Conservation (phyloP, 805 yeast genomes). For the Myxozyma lipomycoides region DNA sequence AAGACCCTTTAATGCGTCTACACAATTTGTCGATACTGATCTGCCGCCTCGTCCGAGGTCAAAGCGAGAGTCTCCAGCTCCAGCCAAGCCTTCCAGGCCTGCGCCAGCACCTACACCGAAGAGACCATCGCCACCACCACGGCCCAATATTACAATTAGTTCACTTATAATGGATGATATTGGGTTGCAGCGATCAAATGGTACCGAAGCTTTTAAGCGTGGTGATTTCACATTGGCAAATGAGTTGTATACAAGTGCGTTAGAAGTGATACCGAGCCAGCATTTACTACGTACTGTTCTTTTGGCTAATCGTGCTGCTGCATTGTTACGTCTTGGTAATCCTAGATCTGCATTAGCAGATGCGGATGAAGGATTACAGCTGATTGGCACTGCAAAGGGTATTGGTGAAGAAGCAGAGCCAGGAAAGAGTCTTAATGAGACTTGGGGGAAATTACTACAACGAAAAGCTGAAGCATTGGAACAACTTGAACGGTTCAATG, state of each 20-base stretch:
- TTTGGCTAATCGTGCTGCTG: slow-evolving; percentile 69
- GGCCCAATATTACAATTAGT: slow-evolving; percentile 32
- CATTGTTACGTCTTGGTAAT: slow-evolving; percentile 66
- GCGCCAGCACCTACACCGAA: neutral
- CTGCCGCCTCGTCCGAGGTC: slow-evolving; percentile 1
- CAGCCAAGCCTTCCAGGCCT: slow-evolving; percentile 1
- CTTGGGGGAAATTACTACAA: slow-evolving; percentile 67
- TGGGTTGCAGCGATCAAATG: slow-evolving; percentile 41
- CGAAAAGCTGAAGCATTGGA: slow-evolving; percentile 84
- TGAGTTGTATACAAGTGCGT: slow-evolving; percentile 53
- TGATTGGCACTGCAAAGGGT: slow-evolving; percentile 40
- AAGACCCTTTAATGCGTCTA: neutral
- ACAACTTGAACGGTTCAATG: slow-evolving; percentile 63
- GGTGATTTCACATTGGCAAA: slow-evolving; percentile 78
- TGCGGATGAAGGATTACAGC: slow-evolving; percentile 47
- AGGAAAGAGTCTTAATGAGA: slow-evolving; percentile 56
- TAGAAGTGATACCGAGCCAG: slow-evolving; percentile 54
- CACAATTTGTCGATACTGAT: neutral
- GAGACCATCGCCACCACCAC: slow-evolving; percentile 12
- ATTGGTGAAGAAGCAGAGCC: slow-evolving; percentile 45
- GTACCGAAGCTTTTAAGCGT: slow-evolving; percentile 59
- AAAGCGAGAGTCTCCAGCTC: neutral
- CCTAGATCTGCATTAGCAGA: slow-evolving; percentile 49
- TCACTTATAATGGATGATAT: slow-evolving; percentile 36
- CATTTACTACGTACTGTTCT: slow-evolving; percentile 68